phyloP scores from a whole-genome alignment of 2,329 filamentous ascomycete genomes.

The Dryadomyces sulphureus region DNA sequence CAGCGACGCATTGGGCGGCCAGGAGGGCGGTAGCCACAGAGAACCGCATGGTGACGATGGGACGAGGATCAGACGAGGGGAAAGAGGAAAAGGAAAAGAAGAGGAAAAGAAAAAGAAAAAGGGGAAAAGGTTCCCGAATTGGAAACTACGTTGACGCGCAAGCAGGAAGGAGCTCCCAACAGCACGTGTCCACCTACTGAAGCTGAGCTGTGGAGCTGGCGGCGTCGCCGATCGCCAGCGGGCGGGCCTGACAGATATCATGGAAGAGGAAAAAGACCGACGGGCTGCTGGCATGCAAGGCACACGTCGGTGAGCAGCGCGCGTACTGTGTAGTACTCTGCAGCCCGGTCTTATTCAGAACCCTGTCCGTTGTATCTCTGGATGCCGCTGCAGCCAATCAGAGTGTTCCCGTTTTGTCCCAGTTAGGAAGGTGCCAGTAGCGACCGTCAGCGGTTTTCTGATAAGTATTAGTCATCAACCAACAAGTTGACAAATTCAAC shows the following conservation, averaged over 20 bases:
- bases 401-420: background rate
- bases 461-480: too few relatives aligned
- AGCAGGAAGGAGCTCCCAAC: background rate
- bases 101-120: background rate
- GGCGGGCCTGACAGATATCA: background rate
- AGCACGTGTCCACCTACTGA: background rate
- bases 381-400: too few relatives aligned
- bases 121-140: background rate
- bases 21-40: constrained; percentile 4
- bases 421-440: background rate
- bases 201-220: background rate
- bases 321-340: background rate
- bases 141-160: too few relatives aligned
- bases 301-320: too few relatives aligned
- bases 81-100: background rate
- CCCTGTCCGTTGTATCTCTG: too few relatives aligned
- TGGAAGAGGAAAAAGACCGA: background rate
- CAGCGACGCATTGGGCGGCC: constrained; percentile 5
- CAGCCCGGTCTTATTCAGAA: too few relatives aligned
- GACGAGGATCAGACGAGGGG: background rate
- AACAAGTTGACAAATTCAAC: too few relatives aligned
- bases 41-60: constrained; percentile 6
- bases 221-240: background rate
- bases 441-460: background rate
- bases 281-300: background rate